These are phyloP conservation scores for Cichorium intybus DNA, from an alignment of 140 eudicot genomes.

Conservation along the genomic window DNA sequence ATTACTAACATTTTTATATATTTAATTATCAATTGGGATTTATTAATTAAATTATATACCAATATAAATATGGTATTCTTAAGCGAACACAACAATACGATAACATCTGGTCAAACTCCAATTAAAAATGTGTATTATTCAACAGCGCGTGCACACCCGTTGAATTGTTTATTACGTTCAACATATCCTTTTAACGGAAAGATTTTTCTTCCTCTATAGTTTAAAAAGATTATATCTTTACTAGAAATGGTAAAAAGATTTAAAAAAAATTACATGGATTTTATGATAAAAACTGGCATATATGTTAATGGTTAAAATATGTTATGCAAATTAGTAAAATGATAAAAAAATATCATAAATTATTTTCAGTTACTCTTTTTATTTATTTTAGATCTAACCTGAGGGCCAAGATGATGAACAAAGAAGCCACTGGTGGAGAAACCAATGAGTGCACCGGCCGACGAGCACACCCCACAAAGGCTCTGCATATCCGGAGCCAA, in stretches of 20 bases:
- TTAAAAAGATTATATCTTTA: too few species aligned
- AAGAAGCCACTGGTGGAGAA: conserved; percentile 57
- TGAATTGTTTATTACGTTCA: background rate
- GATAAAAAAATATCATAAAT: background rate
- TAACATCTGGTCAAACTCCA: background rate
- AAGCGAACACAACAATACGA: background rate
- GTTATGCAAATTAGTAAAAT: too few species aligned
- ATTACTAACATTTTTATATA: background rate
- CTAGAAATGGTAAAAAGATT: background rate
- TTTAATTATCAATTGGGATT: background rate
- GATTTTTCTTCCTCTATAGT: too few species aligned
- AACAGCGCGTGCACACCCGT: background rate
- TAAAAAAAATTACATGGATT: too few species aligned
- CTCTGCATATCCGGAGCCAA: conserved; percentile 73
- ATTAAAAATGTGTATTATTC: background rate
- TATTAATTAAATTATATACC: background rate
- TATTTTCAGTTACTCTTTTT: too few species aligned
- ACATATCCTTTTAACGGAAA: background rate
- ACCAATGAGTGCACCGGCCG: conserved; percentile 64
- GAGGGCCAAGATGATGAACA: conserved; percentile 65
- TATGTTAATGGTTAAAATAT: too few species aligned
- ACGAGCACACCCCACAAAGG: conserved; percentile 50
- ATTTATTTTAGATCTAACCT: conserved; percentile 28
- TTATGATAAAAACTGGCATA: too few species aligned
- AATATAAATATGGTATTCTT: background rate